phyloP scores from a whole-genome alignment of 306 rosid genomes.

The Comarum palustre region DNA sequence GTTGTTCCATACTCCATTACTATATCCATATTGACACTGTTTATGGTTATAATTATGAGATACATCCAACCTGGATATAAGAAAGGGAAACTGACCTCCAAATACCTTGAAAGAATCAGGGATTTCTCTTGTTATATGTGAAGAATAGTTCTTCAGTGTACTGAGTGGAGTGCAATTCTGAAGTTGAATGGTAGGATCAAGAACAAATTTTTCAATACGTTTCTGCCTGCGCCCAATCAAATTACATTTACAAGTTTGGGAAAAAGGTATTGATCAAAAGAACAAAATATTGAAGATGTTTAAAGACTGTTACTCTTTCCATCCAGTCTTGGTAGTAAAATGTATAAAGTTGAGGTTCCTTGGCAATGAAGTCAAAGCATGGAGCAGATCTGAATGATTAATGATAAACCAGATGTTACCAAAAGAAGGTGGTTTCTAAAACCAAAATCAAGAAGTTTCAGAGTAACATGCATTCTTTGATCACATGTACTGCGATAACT shows the following conservation, averaged over 20 bases:
- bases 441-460: neutral
- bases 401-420: neutral
- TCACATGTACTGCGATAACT: neutral
- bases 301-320: constrained; percentile 37
- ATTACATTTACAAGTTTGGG: neutral
- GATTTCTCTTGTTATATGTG: constrained; percentile 38
- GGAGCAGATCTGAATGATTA: constrained; percentile 63
- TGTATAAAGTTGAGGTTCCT: constrained; percentile 58
- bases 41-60: neutral
- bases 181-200: constrained; percentile 55
- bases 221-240: constrained; percentile 40
- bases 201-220: constrained; percentile 47
- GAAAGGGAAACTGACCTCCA: constrained; percentile 39
- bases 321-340: constrained; percentile 48
- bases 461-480: neutral
- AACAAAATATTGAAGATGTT: neutral
- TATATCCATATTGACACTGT: too few relatives aligned
- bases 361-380: constrained; percentile 59
- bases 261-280: neutral
- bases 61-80: neutral
- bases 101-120: constrained; percentile 62
- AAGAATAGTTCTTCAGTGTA: constrained; percentile 41
- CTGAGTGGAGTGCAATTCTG: constrained; percentile 42
- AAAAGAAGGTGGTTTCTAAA: neutral
- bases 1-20: neutral